Evolutionary conservation across 1,284 basidiomycete species (phyloP).

Genomic region (Cryptococcus sp.): DNA sequence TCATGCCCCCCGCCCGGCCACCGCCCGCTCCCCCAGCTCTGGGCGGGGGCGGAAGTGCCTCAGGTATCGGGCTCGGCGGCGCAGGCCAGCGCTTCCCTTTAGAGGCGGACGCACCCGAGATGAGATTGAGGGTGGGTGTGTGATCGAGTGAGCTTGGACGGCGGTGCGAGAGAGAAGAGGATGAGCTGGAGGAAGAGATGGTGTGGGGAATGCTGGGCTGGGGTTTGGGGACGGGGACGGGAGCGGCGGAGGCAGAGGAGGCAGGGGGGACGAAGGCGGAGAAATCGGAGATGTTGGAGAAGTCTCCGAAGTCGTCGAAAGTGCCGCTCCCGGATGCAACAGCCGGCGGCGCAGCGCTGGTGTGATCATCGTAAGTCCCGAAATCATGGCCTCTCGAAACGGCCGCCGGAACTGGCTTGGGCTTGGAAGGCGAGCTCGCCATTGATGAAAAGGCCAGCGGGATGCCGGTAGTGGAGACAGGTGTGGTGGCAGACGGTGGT

Average conservation of each 20-base stretch:
- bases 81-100: conserved; percentile 38
- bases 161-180: conserved; percentile 6
- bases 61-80: conserved; percentile 30
- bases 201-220: not conserved
- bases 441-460: not conserved
- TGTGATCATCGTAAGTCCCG: conserved; percentile 18
- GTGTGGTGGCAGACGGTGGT: conserved; percentile 9
- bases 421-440: not conserved
- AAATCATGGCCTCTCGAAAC: conserved; percentile 1
- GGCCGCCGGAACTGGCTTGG: not conserved
- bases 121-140: conserved; percentile 24
- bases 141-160: conserved; percentile 23
- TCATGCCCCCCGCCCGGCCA: no score
- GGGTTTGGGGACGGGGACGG: not conserved
- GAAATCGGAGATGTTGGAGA: conserved; percentile 14
- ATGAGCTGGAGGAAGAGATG: not conserved
- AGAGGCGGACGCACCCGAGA: conserved; percentile 20
- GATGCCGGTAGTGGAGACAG: not conserved
- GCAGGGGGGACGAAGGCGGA: not conserved
- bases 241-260: not conserved
- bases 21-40: not conserved
- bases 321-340: not conserved
- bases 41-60: conserved; percentile 29
- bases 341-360: not conserved
- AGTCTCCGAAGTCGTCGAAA: conserved; percentile 35